phyloP scores from a whole-genome alignment of 2,329 filamentous ascomycete species.

The Colletotrichum sp. region DNA sequence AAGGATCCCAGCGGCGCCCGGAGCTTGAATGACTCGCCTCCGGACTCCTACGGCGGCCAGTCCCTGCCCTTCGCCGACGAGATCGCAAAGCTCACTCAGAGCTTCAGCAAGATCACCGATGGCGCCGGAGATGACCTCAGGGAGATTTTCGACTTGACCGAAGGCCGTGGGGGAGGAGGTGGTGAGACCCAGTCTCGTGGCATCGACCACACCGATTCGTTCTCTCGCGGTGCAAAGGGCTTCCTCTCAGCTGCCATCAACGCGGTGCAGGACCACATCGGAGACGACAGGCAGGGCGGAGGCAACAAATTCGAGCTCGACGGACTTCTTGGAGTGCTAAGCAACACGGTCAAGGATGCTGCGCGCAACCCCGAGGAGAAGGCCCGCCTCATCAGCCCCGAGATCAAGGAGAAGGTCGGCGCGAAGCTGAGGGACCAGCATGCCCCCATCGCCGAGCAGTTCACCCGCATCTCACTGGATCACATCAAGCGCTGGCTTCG shows the following conservation, averaged over 20 bases:
- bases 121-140: constrained; percentile 46
- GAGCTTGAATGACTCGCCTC: constrained; percentile 36
- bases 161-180: constrained; percentile 26
- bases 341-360: constrained; percentile 47
- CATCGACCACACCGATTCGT: constrained; percentile 23
- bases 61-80: constrained; percentile 52
- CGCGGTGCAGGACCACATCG: constrained; percentile 45
- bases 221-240: constrained; percentile 34
- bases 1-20: constrained; percentile 22
- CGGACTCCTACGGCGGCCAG: constrained; percentile 44
- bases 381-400: constrained; percentile 48
- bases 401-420: constrained; percentile 50
- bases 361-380: constrained; percentile 51
- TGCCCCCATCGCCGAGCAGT: constrained; percentile 48
- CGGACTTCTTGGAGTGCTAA: constrained; percentile 47
- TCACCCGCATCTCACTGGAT: constrained; percentile 49
- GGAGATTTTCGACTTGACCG: constrained; percentile 49
- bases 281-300: constrained; percentile 30
- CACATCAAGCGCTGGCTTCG: constrained; percentile 52
- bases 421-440: constrained; percentile 46
- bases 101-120: constrained; percentile 43
- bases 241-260: constrained; percentile 47
- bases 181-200: constrained; percentile 30
- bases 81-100: constrained; percentile 44
- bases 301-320: constrained; percentile 42